A percentile compares a stretch with the other conserved stretches of the same genome.
phyloP scores from a whole-genome alignment of 176 grass and related monocot genomes.

The Juncus effusus region DNA sequence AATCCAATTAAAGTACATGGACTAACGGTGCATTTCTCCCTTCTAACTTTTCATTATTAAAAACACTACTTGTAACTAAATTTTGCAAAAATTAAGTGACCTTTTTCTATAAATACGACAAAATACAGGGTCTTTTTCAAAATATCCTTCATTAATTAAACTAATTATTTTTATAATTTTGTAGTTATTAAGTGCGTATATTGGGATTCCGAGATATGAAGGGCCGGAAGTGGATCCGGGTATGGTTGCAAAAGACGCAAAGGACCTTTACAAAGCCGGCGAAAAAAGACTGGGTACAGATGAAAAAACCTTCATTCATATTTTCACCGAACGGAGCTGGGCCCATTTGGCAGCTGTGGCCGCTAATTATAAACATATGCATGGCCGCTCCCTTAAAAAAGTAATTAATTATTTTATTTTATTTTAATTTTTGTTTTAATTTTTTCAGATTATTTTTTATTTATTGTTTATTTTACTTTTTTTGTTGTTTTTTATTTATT shows the following conservation, averaged over 20 bases:
- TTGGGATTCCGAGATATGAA: constrained; percentile 74
- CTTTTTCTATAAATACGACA: too few species aligned
- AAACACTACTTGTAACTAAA: too few species aligned
- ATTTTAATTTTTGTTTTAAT: constrained; percentile 8
- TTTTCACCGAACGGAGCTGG: constrained; percentile 88
- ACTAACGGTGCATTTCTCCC: too few species aligned
- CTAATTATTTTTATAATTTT: constrained; percentile 4
- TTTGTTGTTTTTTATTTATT: constrained; percentile 23
- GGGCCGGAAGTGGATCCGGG: constrained; percentile 83
- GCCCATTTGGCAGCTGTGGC: constrained; percentile 79
- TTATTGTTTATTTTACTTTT: background rate
- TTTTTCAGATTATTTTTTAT: constrained; percentile 13
- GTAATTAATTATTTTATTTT: constrained; percentile 34
- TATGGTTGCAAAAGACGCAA: constrained; percentile 75
- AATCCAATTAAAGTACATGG: too few species aligned
- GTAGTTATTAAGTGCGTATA: constrained; percentile 75
- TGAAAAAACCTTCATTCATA: constrained; percentile 73
- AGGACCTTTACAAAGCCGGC: constrained; percentile 93
- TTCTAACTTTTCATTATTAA: too few species aligned
- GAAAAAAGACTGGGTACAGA: constrained; percentile 91
- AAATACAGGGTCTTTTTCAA: too few species aligned
- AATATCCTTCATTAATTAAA: too few species aligned
- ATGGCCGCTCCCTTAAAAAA: constrained; percentile 71
- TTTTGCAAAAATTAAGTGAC: too few species aligned
- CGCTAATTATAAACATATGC: constrained; percentile 75